Conservation (phyloP, 1,284 basidiomycete species). For the Tilletia indica region DNA sequence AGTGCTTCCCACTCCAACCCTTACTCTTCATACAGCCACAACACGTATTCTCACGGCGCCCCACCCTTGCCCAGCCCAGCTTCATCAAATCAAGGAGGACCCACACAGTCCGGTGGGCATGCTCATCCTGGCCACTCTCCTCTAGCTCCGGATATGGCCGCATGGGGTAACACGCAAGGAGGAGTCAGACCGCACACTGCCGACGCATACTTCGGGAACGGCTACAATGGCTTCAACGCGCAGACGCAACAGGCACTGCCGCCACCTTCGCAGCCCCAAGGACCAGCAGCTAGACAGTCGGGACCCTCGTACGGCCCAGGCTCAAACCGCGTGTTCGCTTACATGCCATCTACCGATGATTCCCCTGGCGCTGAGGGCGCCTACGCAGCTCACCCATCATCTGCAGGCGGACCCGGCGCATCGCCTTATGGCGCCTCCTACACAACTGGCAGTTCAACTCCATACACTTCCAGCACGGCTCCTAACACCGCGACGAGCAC, state of each 20-base stretch:
- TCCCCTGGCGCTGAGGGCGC: conserved; percentile 19
- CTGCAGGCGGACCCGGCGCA: background rate
- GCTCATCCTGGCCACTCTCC: background rate
- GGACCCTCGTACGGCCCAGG: background rate
- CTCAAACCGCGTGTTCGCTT: conserved; percentile 31
- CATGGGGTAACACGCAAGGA: conserved; percentile 42
- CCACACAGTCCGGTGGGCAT: background rate
- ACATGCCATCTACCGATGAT: conserved; percentile 32
- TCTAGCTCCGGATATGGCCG: conserved; percentile 35
- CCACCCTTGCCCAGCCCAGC: conserved; percentile 1
- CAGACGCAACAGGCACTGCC: too few relatives aligned
- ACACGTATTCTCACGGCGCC: background rate
- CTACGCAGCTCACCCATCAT: background rate
- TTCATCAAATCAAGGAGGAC: background rate
- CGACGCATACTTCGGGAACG: conserved; percentile 39
- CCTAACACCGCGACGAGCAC: conserved; percentile 18
- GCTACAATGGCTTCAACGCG: background rate
- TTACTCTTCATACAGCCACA: background rate
- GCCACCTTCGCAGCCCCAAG: background rate
- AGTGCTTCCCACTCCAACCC: too few relatives aligned
- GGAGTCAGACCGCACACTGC: conserved; percentile 45
- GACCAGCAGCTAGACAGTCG: background rate
- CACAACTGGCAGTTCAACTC: conserved; percentile 20
- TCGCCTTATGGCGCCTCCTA: conserved; percentile 6
- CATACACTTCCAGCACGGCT: conserved; percentile 13